Evolutionary conservation across 257 asterid species (phyloP).

Genomic region (Nicotiana sylvestris): DNA sequence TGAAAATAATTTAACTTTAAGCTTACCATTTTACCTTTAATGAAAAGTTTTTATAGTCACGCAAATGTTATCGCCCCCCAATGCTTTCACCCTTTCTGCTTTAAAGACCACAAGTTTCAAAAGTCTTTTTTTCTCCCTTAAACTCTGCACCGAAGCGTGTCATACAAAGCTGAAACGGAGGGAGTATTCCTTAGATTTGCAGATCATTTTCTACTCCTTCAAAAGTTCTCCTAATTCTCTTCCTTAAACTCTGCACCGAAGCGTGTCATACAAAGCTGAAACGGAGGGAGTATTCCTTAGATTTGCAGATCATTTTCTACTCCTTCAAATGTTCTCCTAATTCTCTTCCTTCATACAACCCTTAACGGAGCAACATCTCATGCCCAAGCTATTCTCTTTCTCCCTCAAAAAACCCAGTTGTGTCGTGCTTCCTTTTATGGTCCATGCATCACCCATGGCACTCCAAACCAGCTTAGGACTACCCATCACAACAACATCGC

Average conservation of each 20-base stretch:
- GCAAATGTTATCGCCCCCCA: too few relatives aligned
- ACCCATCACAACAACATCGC: background rate
- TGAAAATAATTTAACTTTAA: too few relatives aligned
- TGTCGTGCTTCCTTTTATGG: background rate
- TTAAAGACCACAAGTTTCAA: too few relatives aligned
- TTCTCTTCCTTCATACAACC: background rate
- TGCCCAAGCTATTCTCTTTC: background rate
- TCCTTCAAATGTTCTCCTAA: background rate
- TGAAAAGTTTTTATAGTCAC: too few relatives aligned
- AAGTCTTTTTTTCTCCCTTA: too few relatives aligned
- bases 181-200: background rate
- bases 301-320: background rate
- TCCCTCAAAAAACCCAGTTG: background rate
- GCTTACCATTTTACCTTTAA: too few relatives aligned
- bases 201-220: background rate
- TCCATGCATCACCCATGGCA: background rate
- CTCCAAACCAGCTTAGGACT: background rate
- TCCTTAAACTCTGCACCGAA: too few relatives aligned
- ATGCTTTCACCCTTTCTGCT: too few relatives aligned
- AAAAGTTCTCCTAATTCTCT: background rate
- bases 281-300: background rate
- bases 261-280: too few relatives aligned
- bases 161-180: too few relatives aligned
- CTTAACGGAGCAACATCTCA: background rate
- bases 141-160: too few relatives aligned